Base-by-base conservation (phyloP, 2,329 filamentous ascomycete species). In the Nemania sp. region DNA sequence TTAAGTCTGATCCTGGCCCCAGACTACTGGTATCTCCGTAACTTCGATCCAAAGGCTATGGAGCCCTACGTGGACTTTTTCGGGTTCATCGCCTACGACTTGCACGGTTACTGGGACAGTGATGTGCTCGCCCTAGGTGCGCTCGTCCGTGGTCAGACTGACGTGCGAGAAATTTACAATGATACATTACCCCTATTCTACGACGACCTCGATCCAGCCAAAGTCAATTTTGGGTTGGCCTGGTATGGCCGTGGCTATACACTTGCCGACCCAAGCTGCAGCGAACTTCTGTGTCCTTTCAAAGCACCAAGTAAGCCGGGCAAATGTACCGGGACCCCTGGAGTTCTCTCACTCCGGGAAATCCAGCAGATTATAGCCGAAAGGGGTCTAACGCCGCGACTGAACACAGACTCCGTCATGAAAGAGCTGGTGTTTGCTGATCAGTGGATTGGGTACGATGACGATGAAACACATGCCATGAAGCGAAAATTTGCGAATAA, bases 201-300 rank as follows among this genome's bases (percentile, higher is more conserved):
- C 46, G 72, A 69, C 28, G 66, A 67, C 1, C 47, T 80, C 0
- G 55, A 73, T 36, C 69, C 73, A 0, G 39, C 45, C 3, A 77
- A 80, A 56, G 61, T 80, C 30, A 76, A 76, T 50, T 61, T 81
- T 2, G 79, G 78, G 0, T 49, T 79, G 1, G 76, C 76, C 1
- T 72, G 70, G 42, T 81, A 81, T 47, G 77, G 77, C 0, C 67
- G 77, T 5, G 71, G 74, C 2, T 80, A 74, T 40, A 79, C 73
- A 0, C 24, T 73, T 1, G 22, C 39, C 11, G 22, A 41, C 12
- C 37, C 37, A 24, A 41, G 37, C 22, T 41, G 37, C 37, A 41
- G n/a, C 30, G 9, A 34, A 14, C 54, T 66, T 0, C 55, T 51
- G 1, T 72, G 71, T 23, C 46, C 36, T 0, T 70, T 66, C 12